phyloP scores from a whole-genome alignment of 768 basidiomycete genomes.

The Filobasidium floriforme region DNA sequence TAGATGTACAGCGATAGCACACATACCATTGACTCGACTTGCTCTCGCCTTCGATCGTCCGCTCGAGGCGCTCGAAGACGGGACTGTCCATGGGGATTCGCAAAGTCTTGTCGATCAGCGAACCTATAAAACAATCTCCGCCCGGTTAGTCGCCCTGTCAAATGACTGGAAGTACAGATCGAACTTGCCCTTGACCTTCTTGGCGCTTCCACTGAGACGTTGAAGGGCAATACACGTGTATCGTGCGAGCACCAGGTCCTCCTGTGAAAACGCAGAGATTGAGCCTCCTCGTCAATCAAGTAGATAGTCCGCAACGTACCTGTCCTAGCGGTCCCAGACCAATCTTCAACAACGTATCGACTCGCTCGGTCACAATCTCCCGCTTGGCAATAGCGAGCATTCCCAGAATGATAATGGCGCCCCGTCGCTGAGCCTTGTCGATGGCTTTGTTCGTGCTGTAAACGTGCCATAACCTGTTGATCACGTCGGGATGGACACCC shows the following conservation, averaged over 20 bases:
- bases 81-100: constrained; percentile 78
- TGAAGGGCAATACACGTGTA: constrained; percentile 92
- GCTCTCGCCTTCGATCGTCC: constrained; percentile 70
- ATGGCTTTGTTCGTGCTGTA: constrained; percentile 44
- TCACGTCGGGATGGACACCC: constrained; percentile 73
- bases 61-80: constrained; percentile 74
- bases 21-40: constrained; percentile 74
- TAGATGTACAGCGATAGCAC: background rate
- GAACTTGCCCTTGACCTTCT: constrained; percentile 82
- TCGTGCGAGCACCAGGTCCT: constrained; percentile 77
- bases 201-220: constrained; percentile 83
- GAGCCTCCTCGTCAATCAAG: background rate
- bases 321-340: constrained; percentile 78
- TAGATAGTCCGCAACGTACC: constrained; percentile 48
- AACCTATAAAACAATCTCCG: constrained; percentile 52
- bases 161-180: background rate
- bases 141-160: constrained; percentile 11
- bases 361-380: constrained; percentile 68
- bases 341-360: constrained; percentile 75
- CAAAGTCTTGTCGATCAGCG: constrained; percentile 73
- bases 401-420: constrained; percentile 90
- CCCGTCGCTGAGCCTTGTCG: constrained; percentile 77
- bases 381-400: constrained; percentile 85
- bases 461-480: constrained; percentile 82
- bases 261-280: constrained; percentile 48